Evolutionary conservation across 2,329 filamentous ascomycete genomes (phyloP).

Genomic region (Colletotrichum somersetense): DNA sequence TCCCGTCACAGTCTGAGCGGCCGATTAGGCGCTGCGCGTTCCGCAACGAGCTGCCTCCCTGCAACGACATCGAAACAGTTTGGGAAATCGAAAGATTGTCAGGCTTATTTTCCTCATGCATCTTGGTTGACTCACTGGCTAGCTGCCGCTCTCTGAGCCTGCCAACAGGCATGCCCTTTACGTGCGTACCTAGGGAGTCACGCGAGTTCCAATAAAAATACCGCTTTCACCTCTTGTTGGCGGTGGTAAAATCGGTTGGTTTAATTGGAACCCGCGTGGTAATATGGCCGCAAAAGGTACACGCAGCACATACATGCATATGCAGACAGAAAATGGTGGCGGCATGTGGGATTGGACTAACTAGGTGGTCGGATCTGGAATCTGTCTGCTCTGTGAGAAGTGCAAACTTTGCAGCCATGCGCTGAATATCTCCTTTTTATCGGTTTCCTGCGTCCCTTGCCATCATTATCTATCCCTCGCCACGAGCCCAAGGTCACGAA

Average conservation of each 20-base stretch:
- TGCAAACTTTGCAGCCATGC: neutral
- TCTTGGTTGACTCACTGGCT: slow-evolving; percentile 17
- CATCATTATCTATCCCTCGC: neutral
- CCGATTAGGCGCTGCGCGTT: slow-evolving; percentile 15
- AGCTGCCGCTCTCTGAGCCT: slow-evolving; percentile 15
- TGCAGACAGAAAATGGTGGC: slow-evolving; percentile 11
- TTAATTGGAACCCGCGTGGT: too few relatives aligned
- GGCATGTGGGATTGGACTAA: slow-evolving; percentile 1
- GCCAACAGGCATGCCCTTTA: slow-evolving; percentile 15
- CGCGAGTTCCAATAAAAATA: too few relatives aligned
- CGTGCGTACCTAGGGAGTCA: slow-evolving; percentile 13
- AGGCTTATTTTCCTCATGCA: neutral
- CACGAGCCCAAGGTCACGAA: neutral
- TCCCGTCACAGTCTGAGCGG: slow-evolving; percentile 1
- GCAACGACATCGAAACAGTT: neutral
- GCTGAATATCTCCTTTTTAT: neutral
- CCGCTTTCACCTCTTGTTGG: too few relatives aligned
- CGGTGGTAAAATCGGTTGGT: too few relatives aligned
- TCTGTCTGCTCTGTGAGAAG: neutral
- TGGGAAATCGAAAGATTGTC: neutral
- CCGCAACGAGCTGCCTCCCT: slow-evolving; percentile 14
- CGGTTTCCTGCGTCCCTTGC: slow-evolving; percentile 30
- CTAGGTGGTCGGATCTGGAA: neutral
- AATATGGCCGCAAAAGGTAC: slow-evolving; percentile 3
- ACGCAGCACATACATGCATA: slow-evolving; percentile 18